Evolutionary conservation across 2,329 filamentous ascomycete species (phyloP).

Genomic region (Pseudogymnoascus sp.): DNA sequence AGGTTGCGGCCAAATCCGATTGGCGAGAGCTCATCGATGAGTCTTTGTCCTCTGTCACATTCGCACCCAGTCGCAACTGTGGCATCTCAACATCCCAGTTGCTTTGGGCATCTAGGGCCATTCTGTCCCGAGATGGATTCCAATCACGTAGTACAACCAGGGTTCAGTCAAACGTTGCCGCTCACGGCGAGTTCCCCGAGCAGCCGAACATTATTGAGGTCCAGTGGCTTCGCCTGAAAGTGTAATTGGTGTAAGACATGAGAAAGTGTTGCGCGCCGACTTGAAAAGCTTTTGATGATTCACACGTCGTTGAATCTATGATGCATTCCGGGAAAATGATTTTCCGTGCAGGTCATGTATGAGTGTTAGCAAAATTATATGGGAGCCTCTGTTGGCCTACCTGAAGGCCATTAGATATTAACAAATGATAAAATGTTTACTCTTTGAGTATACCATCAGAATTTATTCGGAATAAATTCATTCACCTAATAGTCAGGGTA

Average conservation of each 20-base stretch:
- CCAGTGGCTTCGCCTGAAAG: background rate
- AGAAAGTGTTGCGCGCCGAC: background rate
- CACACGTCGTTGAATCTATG: background rate
- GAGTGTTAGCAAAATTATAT: background rate
- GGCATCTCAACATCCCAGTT: slow-evolving; percentile 29
- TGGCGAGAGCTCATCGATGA: background rate
- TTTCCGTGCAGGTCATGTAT: background rate
- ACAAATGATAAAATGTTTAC: background rate
- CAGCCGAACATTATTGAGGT: background rate
- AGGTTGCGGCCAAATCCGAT: background rate
- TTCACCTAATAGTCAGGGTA: background rate
- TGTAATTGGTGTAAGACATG: background rate
- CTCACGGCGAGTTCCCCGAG: background rate
- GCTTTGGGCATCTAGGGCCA: slow-evolving; percentile 26
- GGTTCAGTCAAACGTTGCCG: background rate
- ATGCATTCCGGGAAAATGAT: background rate
- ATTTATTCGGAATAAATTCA: background rate
- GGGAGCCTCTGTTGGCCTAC: background rate
- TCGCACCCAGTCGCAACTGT: slow-evolving; percentile 12
- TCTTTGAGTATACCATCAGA: background rate
- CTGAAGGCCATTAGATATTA: background rate
- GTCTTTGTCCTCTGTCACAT: background rate
- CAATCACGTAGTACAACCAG: background rate
- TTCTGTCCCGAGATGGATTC: slow-evolving; percentile 8
- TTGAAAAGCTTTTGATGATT: background rate